Evolutionary conservation across 2,329 filamentous ascomycete genomes (phyloP).

Genomic region (Fusarium coicis): DNA sequence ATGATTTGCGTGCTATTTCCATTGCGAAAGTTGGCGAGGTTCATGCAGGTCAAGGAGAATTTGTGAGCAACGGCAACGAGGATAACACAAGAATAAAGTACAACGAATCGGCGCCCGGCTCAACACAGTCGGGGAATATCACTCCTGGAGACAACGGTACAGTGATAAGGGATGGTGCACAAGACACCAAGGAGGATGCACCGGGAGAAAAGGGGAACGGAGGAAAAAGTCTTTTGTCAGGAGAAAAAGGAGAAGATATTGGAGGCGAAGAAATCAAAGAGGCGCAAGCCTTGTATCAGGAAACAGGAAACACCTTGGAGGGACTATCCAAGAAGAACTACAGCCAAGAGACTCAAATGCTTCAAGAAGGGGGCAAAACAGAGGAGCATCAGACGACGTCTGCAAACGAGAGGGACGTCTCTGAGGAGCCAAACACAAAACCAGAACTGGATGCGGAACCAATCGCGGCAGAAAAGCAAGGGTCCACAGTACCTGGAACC

Average conservation of each 20-base stretch:
- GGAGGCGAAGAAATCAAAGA: constrained; percentile 16
- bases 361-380: constrained; percentile 4
- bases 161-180: constrained; percentile 1
- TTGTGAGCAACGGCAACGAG: background rate
- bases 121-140: background rate
- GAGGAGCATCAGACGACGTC: constrained; percentile 3
- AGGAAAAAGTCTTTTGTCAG: background rate
- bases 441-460: constrained; percentile 19
- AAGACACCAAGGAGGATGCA: background rate
- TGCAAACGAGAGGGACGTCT: background rate
- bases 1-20: background rate
- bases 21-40: background rate
- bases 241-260: background rate
- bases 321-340: constrained; percentile 6
- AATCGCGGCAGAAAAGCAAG: constrained; percentile 32
- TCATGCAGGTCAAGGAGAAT: background rate
- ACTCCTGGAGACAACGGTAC: constrained; percentile 7
- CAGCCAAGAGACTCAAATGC: constrained; percentile 2
- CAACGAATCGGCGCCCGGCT: background rate
- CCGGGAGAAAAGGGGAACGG: background rate
- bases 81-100: background rate
- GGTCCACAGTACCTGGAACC: constrained; percentile 42
- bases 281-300: constrained; percentile 9
- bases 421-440: constrained; percentile 11
- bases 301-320: constrained; percentile 2